Evolutionary conservation across 2,329 filamentous ascomycete genomes (phyloP).

Genomic region (Epichloe brachyelytri): DNA sequence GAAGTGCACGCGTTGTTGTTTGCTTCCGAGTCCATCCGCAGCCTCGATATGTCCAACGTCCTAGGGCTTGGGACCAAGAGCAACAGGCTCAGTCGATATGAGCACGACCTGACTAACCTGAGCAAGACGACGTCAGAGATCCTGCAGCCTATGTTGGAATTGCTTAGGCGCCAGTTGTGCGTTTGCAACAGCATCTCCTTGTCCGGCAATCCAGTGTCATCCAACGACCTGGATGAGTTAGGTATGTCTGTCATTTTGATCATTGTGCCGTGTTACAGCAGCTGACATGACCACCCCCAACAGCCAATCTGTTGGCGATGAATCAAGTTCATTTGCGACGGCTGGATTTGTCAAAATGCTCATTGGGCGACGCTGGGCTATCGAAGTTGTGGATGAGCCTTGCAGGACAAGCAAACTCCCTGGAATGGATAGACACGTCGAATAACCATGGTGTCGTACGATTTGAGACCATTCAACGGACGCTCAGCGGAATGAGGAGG

Average conservation of each 20-base stretch:
- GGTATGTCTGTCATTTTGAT: conserved; percentile 18
- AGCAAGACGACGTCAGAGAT: conserved; percentile 25
- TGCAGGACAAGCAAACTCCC: conserved; percentile 28
- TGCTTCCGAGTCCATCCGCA: conserved; percentile 40
- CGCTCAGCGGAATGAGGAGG: conserved; percentile 29
- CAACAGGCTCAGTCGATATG: conserved; percentile 12
- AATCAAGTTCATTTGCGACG: conserved; percentile 29
- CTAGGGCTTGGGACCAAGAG: conserved; percentile 16
- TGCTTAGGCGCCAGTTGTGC: conserved; percentile 33
- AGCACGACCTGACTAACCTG: conserved; percentile 11
- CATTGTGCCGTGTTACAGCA: not conserved
- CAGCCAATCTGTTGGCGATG: conserved; percentile 20
- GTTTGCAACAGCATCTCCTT: conserved; percentile 39
- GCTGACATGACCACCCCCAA: not conserved
- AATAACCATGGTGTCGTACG: conserved; percentile 39
- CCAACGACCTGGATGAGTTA: conserved; percentile 34
- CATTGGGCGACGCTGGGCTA: conserved; percentile 35
- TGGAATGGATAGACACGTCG: conserved; percentile 39
- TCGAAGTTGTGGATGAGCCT: conserved; percentile 35
- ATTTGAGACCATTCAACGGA: conserved; percentile 30
- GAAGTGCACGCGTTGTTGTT: conserved; percentile 44
- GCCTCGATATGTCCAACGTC: conserved; percentile 38
- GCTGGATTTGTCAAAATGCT: conserved; percentile 38
- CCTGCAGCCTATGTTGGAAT: conserved; percentile 34
- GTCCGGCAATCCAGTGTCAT: conserved; percentile 34